Base-by-base conservation (phyloP, 2,329 filamentous ascomycete species). In the Apiospora phragmitis region DNA sequence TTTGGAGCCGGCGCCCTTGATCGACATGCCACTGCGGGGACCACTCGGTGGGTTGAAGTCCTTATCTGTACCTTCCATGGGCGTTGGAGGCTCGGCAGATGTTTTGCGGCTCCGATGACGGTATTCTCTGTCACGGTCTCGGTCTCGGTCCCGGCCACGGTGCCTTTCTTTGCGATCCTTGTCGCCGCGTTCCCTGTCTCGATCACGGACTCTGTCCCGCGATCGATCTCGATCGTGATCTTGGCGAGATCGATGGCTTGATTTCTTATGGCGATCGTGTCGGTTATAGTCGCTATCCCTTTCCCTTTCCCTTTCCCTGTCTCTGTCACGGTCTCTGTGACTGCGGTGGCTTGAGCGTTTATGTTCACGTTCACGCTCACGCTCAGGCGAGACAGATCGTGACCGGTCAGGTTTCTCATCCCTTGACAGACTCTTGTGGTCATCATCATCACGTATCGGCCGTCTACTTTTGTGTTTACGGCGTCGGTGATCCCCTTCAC, bases 331-430 rank as follows among this genome's bases (percentile, higher is more conserved):
- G 29, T 73, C 69, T 18, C 86, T 62, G 32, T 62, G 55, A 12
- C 55, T 62, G 32, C 55, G 55, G 11, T 62, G 55, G 29, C 55
- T n/a, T n/a, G 29, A 62, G 32, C 55, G 55, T 38, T 62, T 62
- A n/a, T 62, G 85, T 2, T 68, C 66, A 47, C 66, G 67, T 45
- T 89, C 88, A 1, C 67, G 67, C 67, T 68, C 67, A 38, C 67
- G 67, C 67, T 89, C 88, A 1, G 87, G 88, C 2, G 93, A 94
- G 6, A 86, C 85, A 6, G 92, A 93, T 70, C 91, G 86, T 0
- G 91, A 90, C 68, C 87, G 86, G 66, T 90, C 82, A 74, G 85
- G 77, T 73, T 84, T 83, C 66, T 85, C 81, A 73, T 80, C 80
- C 72, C 82, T 80, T 59, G 81, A 74, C 47, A 80, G 79, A 51